phyloP scores from a whole-genome alignment of 2,329 filamentous ascomycete species.

The Venturia oleaginea region DNA sequence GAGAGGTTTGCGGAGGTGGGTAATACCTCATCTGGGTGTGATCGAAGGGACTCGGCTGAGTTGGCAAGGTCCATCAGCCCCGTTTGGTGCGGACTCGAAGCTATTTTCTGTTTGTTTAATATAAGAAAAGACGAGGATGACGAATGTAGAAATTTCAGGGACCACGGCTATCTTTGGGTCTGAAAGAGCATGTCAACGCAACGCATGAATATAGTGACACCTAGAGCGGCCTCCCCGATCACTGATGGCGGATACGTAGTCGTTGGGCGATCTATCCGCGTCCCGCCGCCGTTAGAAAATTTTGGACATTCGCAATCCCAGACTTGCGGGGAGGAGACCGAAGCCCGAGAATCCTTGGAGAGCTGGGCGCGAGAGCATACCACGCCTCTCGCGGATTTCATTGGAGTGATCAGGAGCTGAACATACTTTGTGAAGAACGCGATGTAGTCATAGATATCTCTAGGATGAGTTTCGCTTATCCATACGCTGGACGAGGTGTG shows the following conservation, averaged over 20 bases:
- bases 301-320: not conserved
- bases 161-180: not conserved
- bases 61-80: not conserved
- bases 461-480: not conserved
- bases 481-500: not conserved
- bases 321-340: not conserved
- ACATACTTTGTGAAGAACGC: not conserved
- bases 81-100: not conserved
- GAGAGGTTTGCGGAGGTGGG: not conserved
- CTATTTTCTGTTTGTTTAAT: not conserved
- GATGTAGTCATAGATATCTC: not conserved
- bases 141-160: not conserved
- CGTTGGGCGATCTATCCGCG: too few relatives aligned
- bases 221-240: not conserved
- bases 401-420: not conserved
- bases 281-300: too few relatives aligned
- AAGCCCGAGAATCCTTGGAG: not conserved
- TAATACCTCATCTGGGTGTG: not conserved
- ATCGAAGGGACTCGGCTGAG: not conserved
- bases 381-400: not conserved
- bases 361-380: not conserved
- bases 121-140: not conserved
- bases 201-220: not conserved
- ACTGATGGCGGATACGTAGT: too few relatives aligned
- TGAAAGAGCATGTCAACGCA: not conserved